Evolutionary conservation across 2,329 filamentous ascomycete species (phyloP).

Genomic region (Calonectria pteridis): DNA sequence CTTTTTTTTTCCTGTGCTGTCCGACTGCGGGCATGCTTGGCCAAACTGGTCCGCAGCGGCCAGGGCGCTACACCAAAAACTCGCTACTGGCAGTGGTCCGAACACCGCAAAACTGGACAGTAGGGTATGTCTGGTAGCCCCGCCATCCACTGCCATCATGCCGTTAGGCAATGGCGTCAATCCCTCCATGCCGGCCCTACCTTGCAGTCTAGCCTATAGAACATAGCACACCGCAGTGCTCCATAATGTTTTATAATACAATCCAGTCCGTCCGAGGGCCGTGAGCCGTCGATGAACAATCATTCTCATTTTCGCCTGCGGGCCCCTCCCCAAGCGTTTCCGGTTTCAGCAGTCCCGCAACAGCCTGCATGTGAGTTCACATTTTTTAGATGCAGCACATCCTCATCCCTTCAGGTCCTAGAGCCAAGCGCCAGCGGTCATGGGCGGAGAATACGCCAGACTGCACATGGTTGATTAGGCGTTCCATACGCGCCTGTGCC

Average conservation of each 20-base stretch:
- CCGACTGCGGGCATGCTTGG: constrained; percentile 31
- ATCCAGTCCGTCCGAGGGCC: constrained; percentile 1
- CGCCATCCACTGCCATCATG: constrained; percentile 44
- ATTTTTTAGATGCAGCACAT: constrained; percentile 7
- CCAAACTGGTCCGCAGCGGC: neutral
- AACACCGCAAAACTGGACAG: constrained; percentile 5
- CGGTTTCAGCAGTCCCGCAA: constrained; percentile 45
- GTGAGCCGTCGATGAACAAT: neutral
- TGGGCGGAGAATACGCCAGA: neutral
- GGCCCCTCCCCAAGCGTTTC: constrained; percentile 30
- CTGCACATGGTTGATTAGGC: neutral
- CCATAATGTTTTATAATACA: neutral
- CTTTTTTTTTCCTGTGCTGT: constrained; percentile 30
- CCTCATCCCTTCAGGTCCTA: neutral
- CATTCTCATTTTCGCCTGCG: constrained; percentile 16
- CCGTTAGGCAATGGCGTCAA: constrained; percentile 46
- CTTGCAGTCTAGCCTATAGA: constrained; percentile 2
- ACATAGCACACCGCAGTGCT: neutral
- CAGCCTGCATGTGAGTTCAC: constrained; percentile 16
- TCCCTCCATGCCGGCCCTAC: constrained; percentile 3
- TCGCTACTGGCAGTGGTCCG: constrained; percentile 18
- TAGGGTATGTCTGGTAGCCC: neutral
- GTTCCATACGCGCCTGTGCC: neutral
- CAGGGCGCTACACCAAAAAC: constrained; percentile 15
- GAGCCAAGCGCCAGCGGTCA: neutral